Base-by-base conservation (phyloP, 2,329 filamentous ascomycete species). In the Fusarium longipes region DNA sequence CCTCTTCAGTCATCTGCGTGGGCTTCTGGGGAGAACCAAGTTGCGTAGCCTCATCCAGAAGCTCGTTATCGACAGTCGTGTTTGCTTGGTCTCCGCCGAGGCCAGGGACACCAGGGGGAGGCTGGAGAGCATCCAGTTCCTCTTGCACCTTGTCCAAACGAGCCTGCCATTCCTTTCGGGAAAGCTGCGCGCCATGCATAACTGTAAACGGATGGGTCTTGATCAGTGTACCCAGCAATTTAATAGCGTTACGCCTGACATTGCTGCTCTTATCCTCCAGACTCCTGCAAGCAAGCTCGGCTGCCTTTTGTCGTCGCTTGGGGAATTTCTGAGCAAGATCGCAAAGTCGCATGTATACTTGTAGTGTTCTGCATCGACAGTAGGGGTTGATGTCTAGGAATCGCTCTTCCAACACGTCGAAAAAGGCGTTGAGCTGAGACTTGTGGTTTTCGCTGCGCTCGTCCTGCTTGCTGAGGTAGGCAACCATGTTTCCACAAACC, bases 251-350 rank as follows among this genome's bases (percentile, higher is more conserved):
- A 59, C 94, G 88, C 64, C 96, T 87, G 30, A 99, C 96, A 73
- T 98, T 97, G 79, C 96, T 99, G 81, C 95, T 98, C 84, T 97
- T 98, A 81, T 99, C 96, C 77, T 97, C 93, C 4, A 99, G 83
- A 77, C 95, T 98, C 71, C 92, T 88, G 57, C 92, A 90, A 2
- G 96, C 94, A 25, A 97, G 83, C 76, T 97, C 93, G 3, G 95
- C 92, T 6, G 91, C 95, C 74, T 87, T 91, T 77, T 97, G 94
- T 62, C 96, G 86, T 55, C 94, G 87, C 80, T 97, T 97, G 35
- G 94, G 93, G 73, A 96, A 97, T 76, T 98, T 98, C 68, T 95
- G 93, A 44, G 97, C 93, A n/a, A 98, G 84, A 57, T 97, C 93
- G 73, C 94, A 97, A 14, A 99, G 86, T 75, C 90, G 95, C 80